Percentiles rank a stretch among this genome's conserved stretches.
Conservation (phyloP, 78 protist species). For the Pelomyxa schiedti region DNA sequence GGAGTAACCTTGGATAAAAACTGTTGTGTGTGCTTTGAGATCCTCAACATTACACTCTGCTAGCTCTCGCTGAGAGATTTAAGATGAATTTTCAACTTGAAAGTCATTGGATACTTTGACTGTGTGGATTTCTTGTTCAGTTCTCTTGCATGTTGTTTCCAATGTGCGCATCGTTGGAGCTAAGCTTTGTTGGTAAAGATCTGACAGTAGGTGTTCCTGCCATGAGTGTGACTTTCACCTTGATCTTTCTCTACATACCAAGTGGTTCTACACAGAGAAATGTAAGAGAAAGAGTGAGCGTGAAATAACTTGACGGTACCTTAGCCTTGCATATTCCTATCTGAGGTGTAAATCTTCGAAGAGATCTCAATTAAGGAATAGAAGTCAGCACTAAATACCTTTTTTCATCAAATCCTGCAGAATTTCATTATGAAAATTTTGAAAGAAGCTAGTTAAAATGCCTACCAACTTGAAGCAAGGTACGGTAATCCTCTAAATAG, state of each 20-base stretch:
- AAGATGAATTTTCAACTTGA: no score
- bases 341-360: slow-evolving; percentile 27
- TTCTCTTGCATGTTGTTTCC: slow-evolving; percentile 24
- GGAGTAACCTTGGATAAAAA: slow-evolving; percentile 22
- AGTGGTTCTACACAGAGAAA: no score
- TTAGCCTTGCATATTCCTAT: slow-evolving; percentile 43
- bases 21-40: slow-evolving; percentile 11
- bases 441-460: neutral
- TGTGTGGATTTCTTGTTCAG: slow-evolving; percentile 26
- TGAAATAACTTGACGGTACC: no score
- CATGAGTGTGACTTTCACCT: neutral
- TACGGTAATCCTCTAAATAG: slow-evolving; percentile 43
- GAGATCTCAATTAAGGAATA: no score
- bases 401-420: slow-evolving; percentile 32
- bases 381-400: no score
- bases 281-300: no score
- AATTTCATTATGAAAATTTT: neutral
- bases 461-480: slow-evolving; percentile 16
- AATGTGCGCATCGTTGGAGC: slow-evolving; percentile 29
- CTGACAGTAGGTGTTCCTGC: slow-evolving; percentile 26
- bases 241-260: no score
- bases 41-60: slow-evolving; percentile 20
- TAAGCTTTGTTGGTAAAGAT: slow-evolving; percentile 31
- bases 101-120: no score
- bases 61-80: slow-evolving; percentile 23